Base-by-base conservation (phyloP, 2,329 filamentous ascomycete species). In the Rutstroemia sydowiana region DNA sequence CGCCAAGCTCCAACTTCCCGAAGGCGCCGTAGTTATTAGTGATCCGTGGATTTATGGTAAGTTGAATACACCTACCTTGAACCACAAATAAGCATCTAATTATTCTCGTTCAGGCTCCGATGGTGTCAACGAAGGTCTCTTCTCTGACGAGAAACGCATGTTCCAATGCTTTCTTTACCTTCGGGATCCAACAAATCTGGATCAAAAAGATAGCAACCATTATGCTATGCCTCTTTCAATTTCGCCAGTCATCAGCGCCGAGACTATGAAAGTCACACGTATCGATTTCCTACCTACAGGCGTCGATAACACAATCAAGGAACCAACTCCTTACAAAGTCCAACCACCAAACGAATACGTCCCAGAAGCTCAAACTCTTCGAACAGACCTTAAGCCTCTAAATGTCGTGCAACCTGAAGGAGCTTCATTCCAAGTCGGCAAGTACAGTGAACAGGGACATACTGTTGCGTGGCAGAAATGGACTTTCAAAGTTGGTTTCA, bases 241-340 rank as follows among this genome's bases (percentile, higher is more conserved):
- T 42, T 84, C 81, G 1, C 83, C 84, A 0, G 83, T 87, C 18
- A 71, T 89, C 39, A 81, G 82, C 62, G 77, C 76, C 0, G 74
- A 75, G 37, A 80, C 74, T 1, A 77, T 79, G 69, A 79, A 83
- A 61, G 75, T 89, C 34, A 75, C 85, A 42, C 78, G 85, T 10
- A 84, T 89, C 57, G 85, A 89, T 61, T 73, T 79, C 52, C 67
- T 88, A 3, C 84, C 85, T 1, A 87, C 82, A 3, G 85, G 85
- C 2, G 74, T 71, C 5, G 84, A 86, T 63, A 74, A 78, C 51
- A 78, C 74, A 5, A 71, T 75, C 54, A 77, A 76, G 54, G 73
- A 76, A 2, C 71, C 78, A 0, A 69, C 73, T 45, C 76, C 80
- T 4, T 83, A 79, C 69, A 75, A 78, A 64, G 70, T 80, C 1